phyloP scores from a whole-genome alignment of 73 alveolate species.

The Paraurostyla sp. region DNA sequence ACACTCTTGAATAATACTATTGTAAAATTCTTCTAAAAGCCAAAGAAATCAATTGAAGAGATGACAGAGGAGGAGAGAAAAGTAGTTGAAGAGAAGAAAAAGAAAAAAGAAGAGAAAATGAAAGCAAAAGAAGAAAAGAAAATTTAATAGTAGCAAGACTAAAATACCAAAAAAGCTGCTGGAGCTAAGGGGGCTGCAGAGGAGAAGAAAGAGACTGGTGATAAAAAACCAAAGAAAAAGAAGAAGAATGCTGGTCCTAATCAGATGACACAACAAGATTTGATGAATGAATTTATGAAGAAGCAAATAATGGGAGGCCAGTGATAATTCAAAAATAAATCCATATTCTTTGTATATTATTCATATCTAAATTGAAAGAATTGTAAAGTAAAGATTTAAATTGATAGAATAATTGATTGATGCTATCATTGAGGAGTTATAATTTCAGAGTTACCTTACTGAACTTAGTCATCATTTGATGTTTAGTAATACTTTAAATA shows the following conservation, averaged over 20 bases:
- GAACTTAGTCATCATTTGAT: too few species aligned
- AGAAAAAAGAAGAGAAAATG: constrained; percentile 31
- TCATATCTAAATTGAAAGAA: neutral
- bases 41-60: neutral
- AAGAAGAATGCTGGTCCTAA: constrained; percentile 51
- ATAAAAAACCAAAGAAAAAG: constrained; percentile 20
- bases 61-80: constrained; percentile 53
- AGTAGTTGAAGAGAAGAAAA: constrained; percentile 23
- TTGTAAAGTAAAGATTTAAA: too few species aligned
- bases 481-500: neutral
- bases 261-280: constrained; percentile 45
- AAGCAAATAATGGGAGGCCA: neutral
- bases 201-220: constrained; percentile 6
- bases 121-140: constrained; percentile 48
- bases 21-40: neutral
- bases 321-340: neutral
- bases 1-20: constrained; percentile 65
- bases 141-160: neutral
- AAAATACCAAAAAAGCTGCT: neutral
- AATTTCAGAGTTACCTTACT: too few species aligned
- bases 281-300: constrained; percentile 67
- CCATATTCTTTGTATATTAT: too few species aligned
- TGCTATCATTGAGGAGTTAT: too few species aligned
- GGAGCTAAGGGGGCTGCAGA: neutral
- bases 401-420: too few species aligned